phyloP scores from a whole-genome alignment of 2,329 filamentous ascomycete genomes.

The Phialocephala sp. region DNA sequence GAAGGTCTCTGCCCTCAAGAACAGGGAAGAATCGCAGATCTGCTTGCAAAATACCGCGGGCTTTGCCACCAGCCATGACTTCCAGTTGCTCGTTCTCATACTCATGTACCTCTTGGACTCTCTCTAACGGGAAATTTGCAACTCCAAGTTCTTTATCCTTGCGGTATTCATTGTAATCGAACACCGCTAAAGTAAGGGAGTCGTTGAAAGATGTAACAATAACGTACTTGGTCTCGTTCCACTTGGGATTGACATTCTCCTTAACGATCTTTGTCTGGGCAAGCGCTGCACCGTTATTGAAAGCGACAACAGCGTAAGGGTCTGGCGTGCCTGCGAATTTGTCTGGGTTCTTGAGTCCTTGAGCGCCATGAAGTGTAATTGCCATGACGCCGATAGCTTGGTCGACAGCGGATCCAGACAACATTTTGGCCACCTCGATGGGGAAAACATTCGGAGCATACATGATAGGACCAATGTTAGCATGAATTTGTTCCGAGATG shows the following conservation, averaged over 20 bases:
- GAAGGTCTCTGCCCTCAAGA: constrained; percentile 71
- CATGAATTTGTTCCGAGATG: constrained; percentile 95
- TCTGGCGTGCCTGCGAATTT: constrained; percentile 92
- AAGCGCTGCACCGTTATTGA: constrained; percentile 82
- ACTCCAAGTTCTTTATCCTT: constrained; percentile 95
- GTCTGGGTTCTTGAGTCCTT: constrained; percentile 93
- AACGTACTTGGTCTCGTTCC: constrained; percentile 97
- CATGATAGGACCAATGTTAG: constrained; percentile 93
- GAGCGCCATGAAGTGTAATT: constrained; percentile 87
- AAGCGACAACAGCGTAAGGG: constrained; percentile 83
- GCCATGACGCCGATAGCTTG: constrained; percentile 94
- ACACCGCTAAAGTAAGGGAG: constrained; percentile 81
- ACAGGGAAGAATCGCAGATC: constrained; percentile 97
- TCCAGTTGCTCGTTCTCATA: constrained; percentile 87
- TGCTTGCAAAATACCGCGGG: constrained; percentile 77
- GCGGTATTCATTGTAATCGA: constrained; percentile 92
- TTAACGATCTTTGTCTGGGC: constrained; percentile 88
- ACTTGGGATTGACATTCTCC: constrained; percentile 85
- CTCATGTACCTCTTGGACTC: constrained; percentile 75
- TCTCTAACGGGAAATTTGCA: constrained; percentile 84
- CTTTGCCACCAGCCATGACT: constrained; percentile 81
- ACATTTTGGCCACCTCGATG: constrained; percentile 97
- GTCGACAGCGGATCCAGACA: constrained; percentile 91
- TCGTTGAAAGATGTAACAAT: constrained; percentile 93
- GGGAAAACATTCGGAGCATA: constrained; percentile 98